A percentile compares a stretch with the other conserved stretches of the same genome.
Evolutionary conservation across 2,329 filamentous ascomycete genomes (phyloP).

Genomic region (Catunica adiposa): DNA sequence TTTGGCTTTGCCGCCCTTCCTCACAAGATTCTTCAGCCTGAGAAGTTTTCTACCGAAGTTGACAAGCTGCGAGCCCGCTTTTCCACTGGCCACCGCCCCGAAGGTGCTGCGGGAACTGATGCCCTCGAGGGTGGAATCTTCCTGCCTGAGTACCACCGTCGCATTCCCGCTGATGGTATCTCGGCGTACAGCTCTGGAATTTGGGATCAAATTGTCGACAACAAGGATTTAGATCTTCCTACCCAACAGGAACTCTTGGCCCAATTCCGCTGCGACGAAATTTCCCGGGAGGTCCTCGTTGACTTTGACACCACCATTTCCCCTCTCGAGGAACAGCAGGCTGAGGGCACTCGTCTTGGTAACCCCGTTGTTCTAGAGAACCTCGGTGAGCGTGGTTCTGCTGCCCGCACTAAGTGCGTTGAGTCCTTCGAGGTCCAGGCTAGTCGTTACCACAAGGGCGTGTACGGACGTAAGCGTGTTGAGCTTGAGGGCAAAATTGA

Average conservation of each 20-base stretch:
- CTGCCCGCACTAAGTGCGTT: constrained; percentile 54
- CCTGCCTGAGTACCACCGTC: constrained; percentile 81
- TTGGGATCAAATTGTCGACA: constrained; percentile 97
- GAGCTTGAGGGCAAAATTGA: constrained; percentile 83
- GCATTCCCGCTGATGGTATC: constrained; percentile 95
- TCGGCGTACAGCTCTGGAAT: constrained; percentile 83
- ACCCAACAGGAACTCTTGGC: constrained; percentile 94
- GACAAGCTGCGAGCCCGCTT: constrained; percentile 68
- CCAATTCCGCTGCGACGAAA: constrained; percentile 96
- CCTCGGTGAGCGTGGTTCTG: constrained; percentile 57
- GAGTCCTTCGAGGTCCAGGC: constrained; percentile 81
- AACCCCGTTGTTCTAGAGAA: constrained; percentile 55
- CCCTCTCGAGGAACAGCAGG: constrained; percentile 76
- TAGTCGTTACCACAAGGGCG: constrained; percentile 89
- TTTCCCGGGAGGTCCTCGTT: constrained; percentile 71
- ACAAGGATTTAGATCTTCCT: constrained; percentile 92
- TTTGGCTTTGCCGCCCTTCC: constrained; percentile 92
- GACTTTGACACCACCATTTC: constrained; percentile 66
- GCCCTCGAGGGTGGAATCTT: constrained; percentile 70
- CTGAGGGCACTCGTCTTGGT: constrained; percentile 56
- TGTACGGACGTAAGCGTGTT: constrained; percentile 68
- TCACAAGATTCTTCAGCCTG: constrained; percentile 90
- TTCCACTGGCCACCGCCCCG: constrained; percentile 59
- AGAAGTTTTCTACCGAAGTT: constrained; percentile 72
- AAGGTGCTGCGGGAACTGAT: constrained; percentile 41